phyloP scores from a whole-genome alignment of 1,139 yeast genomes.

The Yamadazyma conglobata region DNA sequence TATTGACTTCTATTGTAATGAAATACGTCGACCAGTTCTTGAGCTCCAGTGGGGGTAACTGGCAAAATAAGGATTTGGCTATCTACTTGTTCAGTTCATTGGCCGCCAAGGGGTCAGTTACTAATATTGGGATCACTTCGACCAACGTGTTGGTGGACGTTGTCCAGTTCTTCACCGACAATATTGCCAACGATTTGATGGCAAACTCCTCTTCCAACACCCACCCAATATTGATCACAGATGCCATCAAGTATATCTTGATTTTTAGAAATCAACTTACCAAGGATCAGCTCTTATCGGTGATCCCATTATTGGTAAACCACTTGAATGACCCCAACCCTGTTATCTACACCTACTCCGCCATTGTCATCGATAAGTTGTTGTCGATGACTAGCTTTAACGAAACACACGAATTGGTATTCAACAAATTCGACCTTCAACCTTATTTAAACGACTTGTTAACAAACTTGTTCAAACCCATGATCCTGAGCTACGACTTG shows the following conservation, averaged over 20 bases:
- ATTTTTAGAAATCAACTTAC: slow-evolving; percentile 91
- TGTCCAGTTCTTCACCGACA: slow-evolving; percentile 74
- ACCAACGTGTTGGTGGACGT: slow-evolving; percentile 84
- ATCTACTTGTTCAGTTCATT: slow-evolving; percentile 81
- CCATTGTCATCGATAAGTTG: slow-evolving; percentile 87
- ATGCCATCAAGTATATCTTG: slow-evolving; percentile 87
- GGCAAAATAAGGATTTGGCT: slow-evolving; percentile 89
- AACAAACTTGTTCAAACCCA: slow-evolving; percentile 61
- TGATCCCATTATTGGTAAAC: slow-evolving; percentile 75
- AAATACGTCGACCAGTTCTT: slow-evolving; percentile 71
- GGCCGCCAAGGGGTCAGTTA: slow-evolving; percentile 85
- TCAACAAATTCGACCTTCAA: slow-evolving; percentile 66
- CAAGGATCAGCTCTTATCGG: slow-evolving; percentile 73
- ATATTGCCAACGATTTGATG: slow-evolving; percentile 78
- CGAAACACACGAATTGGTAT: slow-evolving; percentile 49
- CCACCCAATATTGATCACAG: slow-evolving; percentile 80
- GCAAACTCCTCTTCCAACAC: slow-evolving; percentile 21
- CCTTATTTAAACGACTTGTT: slow-evolving; percentile 50
- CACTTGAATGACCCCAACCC: slow-evolving; percentile 64
- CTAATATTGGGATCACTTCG: slow-evolving; percentile 84
- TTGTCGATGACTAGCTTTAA: slow-evolving; percentile 66
- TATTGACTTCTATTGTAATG: slow-evolving; percentile 74
- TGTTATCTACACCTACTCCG: slow-evolving; percentile 89
- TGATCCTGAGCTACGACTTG: slow-evolving; percentile 32
- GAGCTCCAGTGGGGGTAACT: slow-evolving; percentile 45